Conservation (phyloP, 768 basidiomycete species). For the Roridomyces roridus region DNA sequence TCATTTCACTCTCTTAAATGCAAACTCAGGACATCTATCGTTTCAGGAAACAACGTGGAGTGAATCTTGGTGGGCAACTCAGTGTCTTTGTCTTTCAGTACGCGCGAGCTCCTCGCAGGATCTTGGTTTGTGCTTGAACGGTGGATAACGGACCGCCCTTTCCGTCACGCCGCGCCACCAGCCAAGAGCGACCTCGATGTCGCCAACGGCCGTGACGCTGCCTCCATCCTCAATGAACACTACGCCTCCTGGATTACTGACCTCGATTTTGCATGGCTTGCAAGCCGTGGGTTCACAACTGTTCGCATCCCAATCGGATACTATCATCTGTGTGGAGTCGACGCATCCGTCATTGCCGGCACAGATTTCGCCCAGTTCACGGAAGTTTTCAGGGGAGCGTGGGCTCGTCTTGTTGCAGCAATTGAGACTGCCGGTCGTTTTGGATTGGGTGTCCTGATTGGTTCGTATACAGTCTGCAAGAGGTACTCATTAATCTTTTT, state of each 20-base stretch:
- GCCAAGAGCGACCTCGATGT: slow-evolving; percentile 76
- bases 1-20: too few relatives aligned
- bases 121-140: slow-evolving; percentile 82
- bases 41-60: slow-evolving; percentile 79
- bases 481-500: background rate
- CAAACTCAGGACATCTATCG: slow-evolving; percentile 38
- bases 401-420: slow-evolving; percentile 62
- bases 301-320: slow-evolving; percentile 75
- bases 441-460: slow-evolving; percentile 78
- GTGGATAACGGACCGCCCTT: slow-evolving; percentile 74
- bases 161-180: slow-evolving; percentile 54
- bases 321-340: slow-evolving; percentile 69
- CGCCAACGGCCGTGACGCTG: slow-evolving; percentile 60
- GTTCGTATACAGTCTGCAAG: slow-evolving; percentile 38
- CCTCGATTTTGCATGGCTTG: slow-evolving; percentile 69
- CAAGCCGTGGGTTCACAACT: slow-evolving; percentile 61
- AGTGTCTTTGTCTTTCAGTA: background rate
- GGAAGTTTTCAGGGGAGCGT: slow-evolving; percentile 66
- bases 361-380: slow-evolving; percentile 69
- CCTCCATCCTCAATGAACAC: slow-evolving; percentile 60
- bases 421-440: slow-evolving; percentile 60
- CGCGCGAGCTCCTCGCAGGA: slow-evolving; percentile 43
- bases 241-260: slow-evolving; percentile 78
- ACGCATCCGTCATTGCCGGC: slow-evolving; percentile 60
- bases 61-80: slow-evolving; percentile 71